Conservation (phyloP, 2,329 filamentous ascomycete genomes). For the Beauveria australis region DNA sequence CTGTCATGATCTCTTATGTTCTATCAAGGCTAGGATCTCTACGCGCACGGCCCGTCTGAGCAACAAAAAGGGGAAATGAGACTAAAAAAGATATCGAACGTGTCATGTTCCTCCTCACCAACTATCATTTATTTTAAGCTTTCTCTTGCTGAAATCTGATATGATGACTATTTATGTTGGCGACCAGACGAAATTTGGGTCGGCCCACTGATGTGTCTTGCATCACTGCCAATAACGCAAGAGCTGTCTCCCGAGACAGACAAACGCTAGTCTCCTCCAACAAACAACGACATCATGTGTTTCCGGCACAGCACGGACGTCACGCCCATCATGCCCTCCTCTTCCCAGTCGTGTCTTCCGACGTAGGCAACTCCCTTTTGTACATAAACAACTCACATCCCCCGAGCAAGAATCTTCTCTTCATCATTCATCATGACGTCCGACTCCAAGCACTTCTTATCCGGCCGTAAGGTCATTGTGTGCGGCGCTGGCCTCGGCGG, state of each 20-base stretch:
- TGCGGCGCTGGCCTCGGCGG: constrained; percentile 32
- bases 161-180: not conserved
- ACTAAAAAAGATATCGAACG: too few relatives aligned
- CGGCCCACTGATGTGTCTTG: not conserved
- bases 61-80: too few relatives aligned
- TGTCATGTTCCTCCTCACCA: not conserved
- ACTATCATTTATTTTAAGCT: not conserved
- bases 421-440: not conserved
- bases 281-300: not conserved
- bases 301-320: not conserved
- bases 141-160: not conserved
- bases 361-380: too few relatives aligned
- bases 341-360: not conserved
- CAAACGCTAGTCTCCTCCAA: not conserved
- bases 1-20: too few relatives aligned
- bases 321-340: not conserved
- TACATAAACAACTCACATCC: not conserved
- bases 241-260: not conserved
- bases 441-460: constrained; percentile 16
- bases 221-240: not conserved
- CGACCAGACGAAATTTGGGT: not conserved
- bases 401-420: not conserved
- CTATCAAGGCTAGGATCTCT: too few relatives aligned
- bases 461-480: constrained; percentile 29
- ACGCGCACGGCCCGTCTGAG: too few relatives aligned